phyloP scores from a whole-genome alignment of 2,329 filamentous ascomycete genomes.

The Penicillium sp. region DNA sequence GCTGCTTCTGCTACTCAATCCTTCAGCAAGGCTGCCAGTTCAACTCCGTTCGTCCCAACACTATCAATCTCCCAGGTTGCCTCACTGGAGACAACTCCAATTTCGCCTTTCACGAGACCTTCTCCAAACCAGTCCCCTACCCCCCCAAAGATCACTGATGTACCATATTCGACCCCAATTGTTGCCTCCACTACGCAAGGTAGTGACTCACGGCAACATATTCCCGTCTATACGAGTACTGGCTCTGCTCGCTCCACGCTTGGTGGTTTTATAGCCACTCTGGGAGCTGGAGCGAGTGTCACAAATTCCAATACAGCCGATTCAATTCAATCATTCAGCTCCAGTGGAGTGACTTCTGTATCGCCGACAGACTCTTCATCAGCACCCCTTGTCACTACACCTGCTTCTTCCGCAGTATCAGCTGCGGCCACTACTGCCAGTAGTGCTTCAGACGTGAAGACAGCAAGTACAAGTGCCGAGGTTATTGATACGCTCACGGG shows the following conservation, averaged over 20 bases:
- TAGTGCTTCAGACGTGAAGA: background rate
- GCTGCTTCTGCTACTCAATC: background rate
- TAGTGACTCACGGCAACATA: background rate
- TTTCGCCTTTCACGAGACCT: background rate
- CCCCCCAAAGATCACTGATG: background rate
- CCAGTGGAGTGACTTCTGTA: background rate
- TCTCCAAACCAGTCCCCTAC: background rate
- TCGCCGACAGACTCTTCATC: background rate
- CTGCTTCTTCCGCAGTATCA: background rate
- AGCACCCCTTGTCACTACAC: background rate
- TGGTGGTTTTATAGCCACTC: conserved; percentile 1
- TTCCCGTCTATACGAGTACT: conserved; percentile 2
- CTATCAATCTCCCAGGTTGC: background rate
- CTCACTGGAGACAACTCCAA: background rate
- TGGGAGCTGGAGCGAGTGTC: conserved; percentile 1
- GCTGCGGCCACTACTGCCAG: background rate
- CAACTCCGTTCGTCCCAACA: background rate
- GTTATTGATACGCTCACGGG: background rate
- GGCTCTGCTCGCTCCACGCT: background rate
- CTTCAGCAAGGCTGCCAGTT: background rate
- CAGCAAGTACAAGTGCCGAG: background rate
- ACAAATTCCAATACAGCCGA: background rate
- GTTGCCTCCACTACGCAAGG: background rate
- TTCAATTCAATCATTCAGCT: background rate
- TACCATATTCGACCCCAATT: background rate